A percentile compares a stretch with the other conserved stretches of the same genome.
Evolutionary conservation across 129 eudicot genomes (phyloP).

Genomic region (Flaveria linearis): DNA sequence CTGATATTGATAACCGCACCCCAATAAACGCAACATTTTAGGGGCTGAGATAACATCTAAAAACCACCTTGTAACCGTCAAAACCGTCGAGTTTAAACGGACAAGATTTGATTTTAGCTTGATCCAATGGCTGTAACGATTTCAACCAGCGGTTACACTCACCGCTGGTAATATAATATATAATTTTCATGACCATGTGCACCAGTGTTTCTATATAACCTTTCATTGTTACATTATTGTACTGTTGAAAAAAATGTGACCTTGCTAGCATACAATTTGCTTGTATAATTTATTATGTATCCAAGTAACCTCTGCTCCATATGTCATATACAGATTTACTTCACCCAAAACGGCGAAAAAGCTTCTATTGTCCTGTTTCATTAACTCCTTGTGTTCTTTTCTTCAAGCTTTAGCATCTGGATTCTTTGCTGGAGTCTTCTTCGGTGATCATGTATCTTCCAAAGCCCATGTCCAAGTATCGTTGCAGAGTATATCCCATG

Average conservation of each 20-base stretch:
- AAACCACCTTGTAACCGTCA: no score
- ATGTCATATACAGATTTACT: slow-evolving; percentile 24
- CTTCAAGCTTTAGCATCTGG: slow-evolving; percentile 63
- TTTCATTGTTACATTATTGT: neutral
- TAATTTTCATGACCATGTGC: neutral
- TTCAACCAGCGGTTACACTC: no score
- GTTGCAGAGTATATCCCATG: slow-evolving; percentile 92
- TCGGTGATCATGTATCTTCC: slow-evolving; percentile 87
- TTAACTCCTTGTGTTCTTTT: slow-evolving; percentile 34
- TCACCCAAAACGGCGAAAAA: neutral
- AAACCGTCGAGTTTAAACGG: no score
- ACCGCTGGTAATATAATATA: no score
- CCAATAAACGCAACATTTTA: no score
- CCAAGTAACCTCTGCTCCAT: neutral
- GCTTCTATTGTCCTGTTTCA: neutral
- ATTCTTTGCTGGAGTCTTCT: slow-evolving; percentile 70
- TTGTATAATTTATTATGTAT: slow-evolving; percentile 22
- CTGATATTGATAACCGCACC: no score
- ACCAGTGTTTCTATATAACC: neutral
- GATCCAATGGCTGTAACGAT: no score
- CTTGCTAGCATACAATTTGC: slow-evolving; percentile 7
- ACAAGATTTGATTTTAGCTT: no score
- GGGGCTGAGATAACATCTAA: no score
- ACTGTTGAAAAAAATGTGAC: slow-evolving; percentile 1
- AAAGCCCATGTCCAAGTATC: slow-evolving; percentile 86